Evolutionary conservation across 345 rosid genomes (phyloP), one percentile per base, ranked within the genome.

Genomic region (Citrus hindsii): DNA sequence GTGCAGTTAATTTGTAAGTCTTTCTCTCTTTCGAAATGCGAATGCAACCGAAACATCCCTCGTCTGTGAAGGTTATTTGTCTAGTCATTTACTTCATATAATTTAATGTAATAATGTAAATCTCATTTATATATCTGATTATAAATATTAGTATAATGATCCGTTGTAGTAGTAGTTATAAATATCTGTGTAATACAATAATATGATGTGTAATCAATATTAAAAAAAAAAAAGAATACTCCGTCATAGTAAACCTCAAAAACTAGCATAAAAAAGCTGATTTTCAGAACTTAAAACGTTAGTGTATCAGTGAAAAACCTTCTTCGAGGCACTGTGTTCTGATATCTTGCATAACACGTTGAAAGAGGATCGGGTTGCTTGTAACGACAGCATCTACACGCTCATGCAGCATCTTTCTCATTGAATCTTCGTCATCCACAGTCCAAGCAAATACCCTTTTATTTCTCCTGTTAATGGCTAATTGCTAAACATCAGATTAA

Each of bases 391-490:
- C 99, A 88, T 94, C 94, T 4, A 89, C 92, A 30, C 74, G 83
- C 76, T 84, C 88, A 33, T 67, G 59, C 85, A 94, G 78, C 98
- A 94, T 83, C 85, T 78, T 85, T 74, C 67, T 81, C 99, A 96
- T 92, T 1, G 95, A 88, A 79, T 89, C 92, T 62, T 71, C 67
- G 25, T 94, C 95, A 77, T 96, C 98, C 0, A 92, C 98, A 21
- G 99, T 94, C 97, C 97, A 96, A 2, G 98, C 95, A 7, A 87
- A 94, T 5, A 90, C 94, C 86, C 85, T 87, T 84, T 90, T 91
- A 35, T 85, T 82, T 69, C 91, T 88, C 92, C 99, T 93, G 88
- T 84, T 56, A 32, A 83, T 66, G 76, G 21, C 13, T 55, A 77
- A 3, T 46, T 33, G 59, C 76, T 37, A 73, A 37, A 16, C 60